Conservation (phyloP, 148 eudicot species). For the Nepenthes mirabilis region DNA sequence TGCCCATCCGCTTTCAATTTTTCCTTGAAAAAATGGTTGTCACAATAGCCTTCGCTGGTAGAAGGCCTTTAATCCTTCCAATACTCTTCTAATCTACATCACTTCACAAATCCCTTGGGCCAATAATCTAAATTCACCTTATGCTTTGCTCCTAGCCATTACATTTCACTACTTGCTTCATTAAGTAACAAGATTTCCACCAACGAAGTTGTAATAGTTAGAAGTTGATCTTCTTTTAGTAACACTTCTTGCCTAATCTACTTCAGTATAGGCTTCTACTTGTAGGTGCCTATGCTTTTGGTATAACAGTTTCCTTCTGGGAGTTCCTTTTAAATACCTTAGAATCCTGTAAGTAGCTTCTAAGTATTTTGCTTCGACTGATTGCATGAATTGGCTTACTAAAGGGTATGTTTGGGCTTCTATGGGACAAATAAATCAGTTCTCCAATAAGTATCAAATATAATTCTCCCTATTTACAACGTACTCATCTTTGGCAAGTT, state of each 20-base stretch:
- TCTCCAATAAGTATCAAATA: slow-evolving; percentile 4
- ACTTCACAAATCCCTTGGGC: slow-evolving; percentile 1
- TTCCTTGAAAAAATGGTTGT: background rate
- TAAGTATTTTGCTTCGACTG: background rate
- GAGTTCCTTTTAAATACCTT: background rate
- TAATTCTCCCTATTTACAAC: background rate
- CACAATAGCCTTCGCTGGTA: background rate
- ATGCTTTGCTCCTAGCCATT: too few relatives aligned
- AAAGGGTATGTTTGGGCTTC: background rate
- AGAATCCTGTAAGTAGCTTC: background rate
- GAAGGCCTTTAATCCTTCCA: background rate
- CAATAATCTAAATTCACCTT: too few relatives aligned
- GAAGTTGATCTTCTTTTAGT: too few relatives aligned
- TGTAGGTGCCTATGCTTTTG: too few relatives aligned
- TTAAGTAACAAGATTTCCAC: too few relatives aligned
- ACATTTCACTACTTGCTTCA: too few relatives aligned
- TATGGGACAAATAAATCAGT: slow-evolving; percentile 7
- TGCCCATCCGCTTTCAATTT: background rate
- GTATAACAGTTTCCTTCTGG: too few relatives aligned
- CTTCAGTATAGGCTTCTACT: slow-evolving; percentile 5
- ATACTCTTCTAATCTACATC: background rate
- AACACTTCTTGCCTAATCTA: too few relatives aligned
- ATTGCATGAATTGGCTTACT: background rate
- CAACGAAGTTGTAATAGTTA: too few relatives aligned
- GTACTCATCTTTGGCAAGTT: background rate